A percentile compares a stretch with the other conserved stretches of the same genome.
phyloP scores from a whole-genome alignment of 352 stramenopile species.

The Globisporangium acanthophoron region DNA sequence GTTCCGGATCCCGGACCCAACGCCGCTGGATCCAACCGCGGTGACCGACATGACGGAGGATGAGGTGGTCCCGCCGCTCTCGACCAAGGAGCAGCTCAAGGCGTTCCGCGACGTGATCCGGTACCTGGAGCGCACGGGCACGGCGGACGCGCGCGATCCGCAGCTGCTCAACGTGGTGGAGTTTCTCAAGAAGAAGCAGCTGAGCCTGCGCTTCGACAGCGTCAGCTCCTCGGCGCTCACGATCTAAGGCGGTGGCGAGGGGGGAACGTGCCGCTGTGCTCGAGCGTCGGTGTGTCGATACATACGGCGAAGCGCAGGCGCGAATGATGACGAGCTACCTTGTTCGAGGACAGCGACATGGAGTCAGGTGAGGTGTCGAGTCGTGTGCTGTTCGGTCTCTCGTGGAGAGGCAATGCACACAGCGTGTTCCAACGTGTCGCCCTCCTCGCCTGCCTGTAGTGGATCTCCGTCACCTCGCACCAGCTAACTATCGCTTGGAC shows the following conservation, averaged over 20 bases:
- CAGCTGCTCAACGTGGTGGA: constrained; percentile 76
- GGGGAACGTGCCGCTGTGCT: not conserved
- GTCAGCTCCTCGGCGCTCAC: constrained; percentile 78
- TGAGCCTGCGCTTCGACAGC: constrained; percentile 83
- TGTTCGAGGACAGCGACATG: no score
- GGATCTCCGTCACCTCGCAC: no score
- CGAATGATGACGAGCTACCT: no score
- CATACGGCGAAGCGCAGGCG: no score
- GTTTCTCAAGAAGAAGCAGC: constrained; percentile 87
- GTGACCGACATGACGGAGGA: constrained; percentile 24
- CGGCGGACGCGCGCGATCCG: constrained; percentile 54
- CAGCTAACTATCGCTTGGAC: not conserved
- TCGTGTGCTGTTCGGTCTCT: no score
- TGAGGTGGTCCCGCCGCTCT: constrained; percentile 35
- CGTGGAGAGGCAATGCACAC: no score
- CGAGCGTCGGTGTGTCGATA: no score
- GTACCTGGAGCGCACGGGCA: constrained; percentile 74
- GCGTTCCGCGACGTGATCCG: constrained; percentile 83
- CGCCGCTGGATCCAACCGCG: constrained; percentile 22
- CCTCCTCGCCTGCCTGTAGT: no score
- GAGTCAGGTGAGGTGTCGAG: no score
- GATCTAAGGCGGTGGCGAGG: constrained; percentile 35
- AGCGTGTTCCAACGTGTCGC: no score
- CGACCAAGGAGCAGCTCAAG: constrained; percentile 80
- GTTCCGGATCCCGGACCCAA: constrained; percentile 65